A percentile compares a stretch with the other conserved stretches of the same genome.
Conservation (phyloP, 192 early-diverging fungal species). For the Coemansia pectinata region DNA sequence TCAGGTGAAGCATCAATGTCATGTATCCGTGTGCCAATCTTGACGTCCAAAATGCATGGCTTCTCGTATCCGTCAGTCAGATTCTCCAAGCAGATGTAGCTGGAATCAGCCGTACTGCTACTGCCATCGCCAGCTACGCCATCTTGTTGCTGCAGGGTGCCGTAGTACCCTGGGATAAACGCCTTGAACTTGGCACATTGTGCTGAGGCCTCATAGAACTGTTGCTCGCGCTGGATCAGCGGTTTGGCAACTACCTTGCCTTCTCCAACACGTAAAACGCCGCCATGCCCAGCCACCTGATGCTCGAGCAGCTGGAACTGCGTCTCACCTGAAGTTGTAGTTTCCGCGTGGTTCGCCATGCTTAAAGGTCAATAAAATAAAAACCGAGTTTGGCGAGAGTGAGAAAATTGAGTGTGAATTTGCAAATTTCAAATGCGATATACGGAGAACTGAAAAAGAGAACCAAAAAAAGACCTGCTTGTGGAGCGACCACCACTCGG, state of each 20-base stretch:
- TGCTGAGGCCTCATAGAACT: constrained; percentile 70
- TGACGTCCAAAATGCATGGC: constrained; percentile 85
- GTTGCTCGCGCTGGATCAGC: constrained; percentile 60
- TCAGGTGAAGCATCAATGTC: constrained; percentile 70
- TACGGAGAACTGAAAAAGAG: constrained; percentile 12
- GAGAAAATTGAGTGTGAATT: constrained; percentile 3
- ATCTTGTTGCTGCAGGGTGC: constrained; percentile 43
- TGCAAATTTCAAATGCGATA: constrained; percentile 3
- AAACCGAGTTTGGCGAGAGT: neutral
- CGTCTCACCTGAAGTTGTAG: neutral
- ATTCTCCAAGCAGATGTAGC: constrained; percentile 77
- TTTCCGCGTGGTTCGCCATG: neutral
- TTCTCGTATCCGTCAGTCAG: constrained; percentile 64
- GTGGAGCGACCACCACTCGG: neutral
- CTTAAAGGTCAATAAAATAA: neutral
- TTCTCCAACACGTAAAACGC: constrained; percentile 62
- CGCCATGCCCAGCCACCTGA: constrained; percentile 84
- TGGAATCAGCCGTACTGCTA: neutral
- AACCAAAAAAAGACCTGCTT: constrained; percentile 3
- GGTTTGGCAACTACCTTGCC: constrained; percentile 75
- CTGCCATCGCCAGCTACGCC: neutral
- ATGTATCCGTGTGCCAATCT: constrained; percentile 78
- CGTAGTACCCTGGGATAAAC: constrained; percentile 74
- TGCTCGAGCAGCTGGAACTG: constrained; percentile 52
- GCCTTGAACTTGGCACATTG: constrained; percentile 53